Percentiles rank a stretch among this genome's conserved stretches.
These are phyloP conservation scores for Lizonia empirigonia DNA, from an alignment of 2,329 filamentous ascomycete species.

Conservation along the genomic window DNA sequence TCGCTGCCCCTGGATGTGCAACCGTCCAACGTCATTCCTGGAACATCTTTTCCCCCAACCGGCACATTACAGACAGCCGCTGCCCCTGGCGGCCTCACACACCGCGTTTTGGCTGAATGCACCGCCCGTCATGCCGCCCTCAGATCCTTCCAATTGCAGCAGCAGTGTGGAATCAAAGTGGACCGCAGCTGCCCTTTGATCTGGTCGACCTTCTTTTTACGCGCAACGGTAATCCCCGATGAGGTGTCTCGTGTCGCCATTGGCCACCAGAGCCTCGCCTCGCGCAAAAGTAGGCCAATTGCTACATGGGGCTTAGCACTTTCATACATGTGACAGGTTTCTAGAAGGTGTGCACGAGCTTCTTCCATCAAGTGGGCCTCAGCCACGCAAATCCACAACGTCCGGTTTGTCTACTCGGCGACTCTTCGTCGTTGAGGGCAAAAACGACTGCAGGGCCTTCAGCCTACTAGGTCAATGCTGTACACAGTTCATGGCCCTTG, in stretches of 20 bases:
- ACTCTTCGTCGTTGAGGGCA: constrained; percentile 5
- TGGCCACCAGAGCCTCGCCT: constrained; percentile 14
- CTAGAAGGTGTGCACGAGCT: constrained; percentile 30
- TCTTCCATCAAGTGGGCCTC: constrained; percentile 12
- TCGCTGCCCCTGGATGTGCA: constrained; percentile 6
- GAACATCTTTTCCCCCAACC: constrained; percentile 12
- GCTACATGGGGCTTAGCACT: constrained; percentile 18
- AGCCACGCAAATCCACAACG: constrained; percentile 19
- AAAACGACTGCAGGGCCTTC: constrained; percentile 34
- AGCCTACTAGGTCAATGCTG: constrained; percentile 1
- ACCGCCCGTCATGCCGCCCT: constrained; percentile 25
- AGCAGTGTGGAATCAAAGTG: constrained; percentile 12
- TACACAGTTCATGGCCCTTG: constrained; percentile 11
- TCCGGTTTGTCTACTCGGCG: constrained; percentile 12
- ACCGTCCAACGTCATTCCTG: constrained; percentile 7
- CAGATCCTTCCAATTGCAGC: constrained; percentile 22
- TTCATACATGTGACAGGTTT: constrained; percentile 19
- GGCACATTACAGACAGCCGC: constrained; percentile 3
- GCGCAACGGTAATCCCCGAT: constrained; percentile 13
- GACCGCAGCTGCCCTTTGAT: constrained; percentile 12
- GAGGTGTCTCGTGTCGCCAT: constrained; percentile 3
- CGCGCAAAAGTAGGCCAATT: constrained; percentile 15
- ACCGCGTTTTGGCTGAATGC: constrained; percentile 23
- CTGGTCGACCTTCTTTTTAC: constrained; percentile 14
- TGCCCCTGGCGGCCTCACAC: constrained; percentile 11